Evolutionary conservation across 208 protist genomes (phyloP), one percentile per base, ranked within the genome.

Genomic region (Lotmaria passim): DNA sequence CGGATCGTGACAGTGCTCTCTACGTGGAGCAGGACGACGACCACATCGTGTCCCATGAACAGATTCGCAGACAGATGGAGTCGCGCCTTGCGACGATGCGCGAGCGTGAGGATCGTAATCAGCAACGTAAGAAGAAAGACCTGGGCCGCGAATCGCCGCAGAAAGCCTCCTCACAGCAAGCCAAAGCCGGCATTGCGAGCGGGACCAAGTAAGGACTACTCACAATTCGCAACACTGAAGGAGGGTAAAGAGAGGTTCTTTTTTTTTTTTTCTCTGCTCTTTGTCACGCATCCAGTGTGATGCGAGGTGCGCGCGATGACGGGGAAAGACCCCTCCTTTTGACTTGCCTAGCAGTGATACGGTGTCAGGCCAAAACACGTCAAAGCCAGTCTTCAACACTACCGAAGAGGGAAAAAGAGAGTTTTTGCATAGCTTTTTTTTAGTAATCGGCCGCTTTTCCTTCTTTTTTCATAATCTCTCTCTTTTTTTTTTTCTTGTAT

Each of bases 11-110:
- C 61, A 67, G 48, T 39, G 58, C 30, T 41, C 76, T 84, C 23
- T 72, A 69, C 39, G 82, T 78, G 34, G 82, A 85, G 17, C 68
- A 78, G 33, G 88, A 89, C 33, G 88, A 93, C 39, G 87, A 92
- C 57, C 75, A 79, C 31, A 82, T 96, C 23, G 84, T 96, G 26
- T 94, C 87, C 7, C 92, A 96, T 68, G 88, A 93, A 48, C 86
- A 90, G 24, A 68, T 96, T 43, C 87, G 92, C 21, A 71, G 69
- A 55, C 87, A 95, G 80, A 92, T 96, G 87, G 87, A 95, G 79
- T 48, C 78, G 31, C 89, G 88, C 17, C 83, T 94, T 17, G 26
- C 82, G 10, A 61, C 75, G 21, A 91, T 87, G 76, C 90, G 90
- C 41, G 87, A 94, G 43, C 87, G 87, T 10, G 88, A 97, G 62